Evolutionary conservation across 2,329 filamentous ascomycete genomes (phyloP), one percentile per base, ranked within the genome.

Genomic region (Fusarium sp.): DNA sequence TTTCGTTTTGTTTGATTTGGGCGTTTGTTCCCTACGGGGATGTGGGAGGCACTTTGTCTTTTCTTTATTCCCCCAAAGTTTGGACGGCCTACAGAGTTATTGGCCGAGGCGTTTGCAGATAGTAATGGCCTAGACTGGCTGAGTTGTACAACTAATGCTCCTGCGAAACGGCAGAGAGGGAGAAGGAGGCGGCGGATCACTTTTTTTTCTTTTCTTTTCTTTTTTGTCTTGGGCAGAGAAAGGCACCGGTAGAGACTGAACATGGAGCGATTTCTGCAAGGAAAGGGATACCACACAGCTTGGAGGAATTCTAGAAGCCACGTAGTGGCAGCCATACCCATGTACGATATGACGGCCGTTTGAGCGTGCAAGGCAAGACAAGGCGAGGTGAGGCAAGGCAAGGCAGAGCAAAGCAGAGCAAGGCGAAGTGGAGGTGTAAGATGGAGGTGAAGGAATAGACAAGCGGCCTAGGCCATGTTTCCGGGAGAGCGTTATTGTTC

Each of bases 121-220:
- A 69, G 40, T 66, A 75, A 69, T 70, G 70, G 62, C 75, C 73
- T 52, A 63, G 62, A 62, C 45, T 31, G 75, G 76, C 70, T 70
- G 61, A 73, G 64, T 66, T 76, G 67, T 78, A 77, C 64, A 73
- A 74, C 75, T 78, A 78, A 78, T 78, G 68, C 74, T 77, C 73
- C 73, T 76, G 76, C 67, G 69, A 57, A 52, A 56, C 56, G 58
- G 74, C 74, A 76, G 72, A 63, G 69, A 69, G 72, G 73, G 71
- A 76, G 73, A 72, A 71, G 64, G 63, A 66, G 54, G 67, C 64
- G 54, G 67, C 62, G 40, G 64, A 50, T 52, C 66, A 62, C 29
- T 57, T 37, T 35, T 35, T 20, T 52, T 56, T 8, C 3, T 22
- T 22, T 54, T 24, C 2, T 14, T 24, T 45, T 22, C 11, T 29